Percentiles rank a stretch among this genome's conserved stretches.
phyloP scores from a whole-genome alignment of 140 eudicot species.

The Senecio squalidus region DNA sequence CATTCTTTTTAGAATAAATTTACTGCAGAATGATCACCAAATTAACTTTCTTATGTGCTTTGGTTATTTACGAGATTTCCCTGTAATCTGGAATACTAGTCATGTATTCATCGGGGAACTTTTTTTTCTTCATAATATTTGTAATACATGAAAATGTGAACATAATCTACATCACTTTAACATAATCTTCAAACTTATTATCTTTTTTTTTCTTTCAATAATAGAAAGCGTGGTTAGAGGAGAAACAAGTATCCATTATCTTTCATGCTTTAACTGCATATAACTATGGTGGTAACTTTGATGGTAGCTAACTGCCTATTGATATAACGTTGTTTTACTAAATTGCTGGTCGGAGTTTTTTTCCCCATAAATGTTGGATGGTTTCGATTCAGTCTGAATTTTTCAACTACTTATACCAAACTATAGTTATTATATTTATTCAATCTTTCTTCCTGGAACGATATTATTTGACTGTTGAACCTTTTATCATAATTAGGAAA shows the following conservation, averaged over 20 bases:
- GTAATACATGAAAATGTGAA: not conserved
- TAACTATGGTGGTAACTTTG: not conserved
- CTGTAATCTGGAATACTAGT: not conserved
- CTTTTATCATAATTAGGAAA: conserved; percentile 50
- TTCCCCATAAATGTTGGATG: not conserved
- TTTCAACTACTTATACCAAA: not conserved
- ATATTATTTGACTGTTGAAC: not conserved
- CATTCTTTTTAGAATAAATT: not conserved
- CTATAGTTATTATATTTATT: not conserved
- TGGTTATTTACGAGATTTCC: not conserved
- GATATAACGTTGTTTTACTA: no score
- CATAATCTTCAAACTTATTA: not conserved
- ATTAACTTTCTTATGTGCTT: not conserved
- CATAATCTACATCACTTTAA: not conserved
- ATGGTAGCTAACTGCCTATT: no score
- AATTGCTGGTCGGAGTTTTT: no score
- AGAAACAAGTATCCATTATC: not conserved
- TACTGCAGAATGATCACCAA: not conserved
- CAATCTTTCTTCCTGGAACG: not conserved
- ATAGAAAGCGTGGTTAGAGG: not conserved
- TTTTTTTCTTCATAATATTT: not conserved
- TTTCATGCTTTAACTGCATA: not conserved
- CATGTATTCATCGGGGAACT: not conserved
- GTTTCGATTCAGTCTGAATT: not conserved
- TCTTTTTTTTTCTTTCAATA: no score